These are phyloP conservation scores for Sonneratia caseolaris DNA, from an alignment of 345 rosid genomes.

Conservation along the genomic window DNA sequence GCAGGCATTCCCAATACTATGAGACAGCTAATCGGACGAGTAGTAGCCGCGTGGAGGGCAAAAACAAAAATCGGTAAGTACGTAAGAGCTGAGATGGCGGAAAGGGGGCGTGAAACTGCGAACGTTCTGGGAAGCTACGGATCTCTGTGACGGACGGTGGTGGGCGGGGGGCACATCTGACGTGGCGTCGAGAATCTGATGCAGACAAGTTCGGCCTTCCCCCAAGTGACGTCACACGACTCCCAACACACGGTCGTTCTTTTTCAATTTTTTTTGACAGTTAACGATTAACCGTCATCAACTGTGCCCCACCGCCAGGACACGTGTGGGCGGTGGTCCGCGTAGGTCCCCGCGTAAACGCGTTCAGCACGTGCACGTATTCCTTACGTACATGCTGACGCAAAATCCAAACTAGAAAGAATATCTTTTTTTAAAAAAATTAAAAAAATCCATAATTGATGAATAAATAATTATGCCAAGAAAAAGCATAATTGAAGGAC, in stretches of 20 bases:
- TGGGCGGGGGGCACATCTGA: neutral
- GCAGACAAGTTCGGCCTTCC: neutral
- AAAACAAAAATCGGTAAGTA: no score
- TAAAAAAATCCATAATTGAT: no score
- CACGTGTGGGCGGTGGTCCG: conserved; percentile 1
- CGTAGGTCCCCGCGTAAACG: conserved; percentile 7
- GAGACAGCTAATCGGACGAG: no score
- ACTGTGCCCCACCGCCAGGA: neutral
- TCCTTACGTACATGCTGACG: neutral
- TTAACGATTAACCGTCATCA: neutral
- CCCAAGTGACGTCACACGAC: neutral
- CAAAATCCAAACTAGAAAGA: no score
- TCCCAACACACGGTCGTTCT: neutral
- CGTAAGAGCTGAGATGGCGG: no score
- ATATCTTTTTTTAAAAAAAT: no score
- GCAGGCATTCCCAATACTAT: no score
- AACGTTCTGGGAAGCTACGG: conserved; percentile 1
- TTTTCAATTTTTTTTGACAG: neutral
- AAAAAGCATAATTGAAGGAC: no score
- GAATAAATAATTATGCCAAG: no score
- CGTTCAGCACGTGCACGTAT: neutral
- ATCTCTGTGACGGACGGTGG: neutral
- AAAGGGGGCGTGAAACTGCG: neutral
- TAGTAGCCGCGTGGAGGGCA: no score
- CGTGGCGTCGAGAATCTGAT: conserved; percentile 1